phyloP scores from a whole-genome alignment of 345 rosid genomes.

The Aquilaria sinensis region DNA sequence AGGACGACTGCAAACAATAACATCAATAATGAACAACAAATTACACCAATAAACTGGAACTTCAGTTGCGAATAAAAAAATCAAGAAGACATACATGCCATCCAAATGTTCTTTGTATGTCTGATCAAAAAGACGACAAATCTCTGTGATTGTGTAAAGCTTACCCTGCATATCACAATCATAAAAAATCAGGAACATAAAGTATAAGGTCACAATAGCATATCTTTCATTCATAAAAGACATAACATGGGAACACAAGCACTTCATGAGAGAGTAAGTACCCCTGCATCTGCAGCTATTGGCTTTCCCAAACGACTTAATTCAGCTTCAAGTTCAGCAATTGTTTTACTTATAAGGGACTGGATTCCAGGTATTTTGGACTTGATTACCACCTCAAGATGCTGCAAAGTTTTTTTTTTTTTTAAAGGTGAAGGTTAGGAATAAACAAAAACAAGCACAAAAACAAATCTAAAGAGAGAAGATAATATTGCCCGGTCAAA shows the following conservation, averaged over 20 bases:
- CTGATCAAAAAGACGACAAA: constrained; percentile 92
- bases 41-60: constrained; percentile 6
- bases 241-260: background rate
- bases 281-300: constrained; percentile 97
- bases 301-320: constrained; percentile 97
- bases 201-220: constrained; percentile 11
- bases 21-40: constrained; percentile 2
- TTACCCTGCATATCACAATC: constrained; percentile 67
- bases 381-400: constrained; percentile 96
- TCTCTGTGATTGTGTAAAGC: constrained; percentile 93
- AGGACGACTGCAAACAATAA: constrained; percentile 57
- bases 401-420: constrained; percentile 44
- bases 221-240: background rate
- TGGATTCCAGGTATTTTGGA: constrained; percentile 94
- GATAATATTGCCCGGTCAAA: background rate
- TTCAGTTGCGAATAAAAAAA: background rate
- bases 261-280: constrained; percentile 19
- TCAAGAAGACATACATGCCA: constrained; percentile 62
- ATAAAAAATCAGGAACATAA: constrained; percentile 16
- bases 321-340: constrained; percentile 81
- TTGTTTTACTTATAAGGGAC: constrained; percentile 87
- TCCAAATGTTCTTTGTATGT: constrained; percentile 95
- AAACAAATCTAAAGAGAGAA: constrained; percentile 1
- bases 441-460: background rate
- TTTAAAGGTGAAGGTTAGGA: constrained; percentile 8